A percentile compares a stretch with the other conserved stretches of the same genome.
These are phyloP conservation scores for Nakaseomyces delphensis DNA, from an alignment of 1,139 yeast genomes.

Conservation along the genomic window DNA sequence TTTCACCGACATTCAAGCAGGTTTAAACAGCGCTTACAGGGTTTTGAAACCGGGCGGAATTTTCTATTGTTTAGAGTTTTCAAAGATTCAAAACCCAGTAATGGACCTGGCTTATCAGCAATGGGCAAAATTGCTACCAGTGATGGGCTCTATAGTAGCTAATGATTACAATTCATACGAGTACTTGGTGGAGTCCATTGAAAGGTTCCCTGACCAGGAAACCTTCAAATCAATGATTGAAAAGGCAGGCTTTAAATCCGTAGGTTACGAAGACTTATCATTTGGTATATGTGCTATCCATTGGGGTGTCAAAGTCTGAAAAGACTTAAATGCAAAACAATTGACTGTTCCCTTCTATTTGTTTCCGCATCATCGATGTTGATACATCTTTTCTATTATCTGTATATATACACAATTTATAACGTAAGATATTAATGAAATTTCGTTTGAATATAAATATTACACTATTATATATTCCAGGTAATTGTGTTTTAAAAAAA, in stretches of 20 bases:
- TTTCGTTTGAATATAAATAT: neutral
- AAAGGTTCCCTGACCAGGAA: slow-evolving; percentile 86
- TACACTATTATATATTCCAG: neutral
- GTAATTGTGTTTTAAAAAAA: neutral
- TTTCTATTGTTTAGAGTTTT: slow-evolving; percentile 90
- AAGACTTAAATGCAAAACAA: no score
- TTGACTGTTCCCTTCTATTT: no score
- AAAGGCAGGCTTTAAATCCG: slow-evolving; percentile 89
- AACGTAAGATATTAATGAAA: neutral
- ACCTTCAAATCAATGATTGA: slow-evolving; percentile 85
- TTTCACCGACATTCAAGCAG: slow-evolving; percentile 90
- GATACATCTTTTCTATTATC: neutral
- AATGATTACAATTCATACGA: slow-evolving; percentile 94
- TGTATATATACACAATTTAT: neutral
- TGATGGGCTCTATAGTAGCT: slow-evolving; percentile 92
- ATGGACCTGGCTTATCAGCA: slow-evolving; percentile 73
- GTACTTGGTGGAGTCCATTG: slow-evolving; percentile 88
- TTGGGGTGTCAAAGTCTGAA: slow-evolving; percentile 74
- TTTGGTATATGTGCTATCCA: slow-evolving; percentile 96
- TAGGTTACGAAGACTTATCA: slow-evolving; percentile 91
- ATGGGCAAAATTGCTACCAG: slow-evolving; percentile 81
- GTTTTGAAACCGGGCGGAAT: slow-evolving; percentile 98
- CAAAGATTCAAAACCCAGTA: slow-evolving; percentile 76
- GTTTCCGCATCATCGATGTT: neutral
- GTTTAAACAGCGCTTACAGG: slow-evolving; percentile 86